Evolutionary conservation across 1,139 yeast genomes (phyloP).

Genomic region (Kodamaea ohmeri): DNA sequence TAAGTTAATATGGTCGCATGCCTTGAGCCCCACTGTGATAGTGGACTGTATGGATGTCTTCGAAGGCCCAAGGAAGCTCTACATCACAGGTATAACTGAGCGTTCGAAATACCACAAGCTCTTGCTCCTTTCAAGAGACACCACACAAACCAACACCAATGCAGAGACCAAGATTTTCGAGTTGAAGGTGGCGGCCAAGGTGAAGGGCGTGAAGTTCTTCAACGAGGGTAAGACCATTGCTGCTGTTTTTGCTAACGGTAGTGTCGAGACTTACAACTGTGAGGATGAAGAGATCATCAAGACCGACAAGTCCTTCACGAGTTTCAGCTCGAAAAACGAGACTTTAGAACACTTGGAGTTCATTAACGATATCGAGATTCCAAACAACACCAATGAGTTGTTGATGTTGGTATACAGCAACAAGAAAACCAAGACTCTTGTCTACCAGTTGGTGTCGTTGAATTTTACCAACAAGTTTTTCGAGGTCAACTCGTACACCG

Average conservation of each 20-base stretch:
- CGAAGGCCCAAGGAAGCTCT: slow-evolving; percentile 25
- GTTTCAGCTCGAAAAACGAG: slow-evolving; percentile 11
- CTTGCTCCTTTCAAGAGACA: slow-evolving; percentile 30
- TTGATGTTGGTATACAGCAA: slow-evolving; percentile 23
- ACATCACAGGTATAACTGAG: slow-evolving; percentile 47
- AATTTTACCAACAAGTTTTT: slow-evolving; percentile 16
- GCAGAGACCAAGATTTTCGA: slow-evolving; percentile 23
- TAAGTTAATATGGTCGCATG: slow-evolving; percentile 67
- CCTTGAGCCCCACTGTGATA: slow-evolving; percentile 60
- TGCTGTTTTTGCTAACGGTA: slow-evolving; percentile 44
- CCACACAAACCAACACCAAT: slow-evolving; percentile 19
- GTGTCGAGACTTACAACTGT: slow-evolving; percentile 30
- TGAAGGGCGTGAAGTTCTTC: slow-evolving; percentile 37
- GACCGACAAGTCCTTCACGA: slow-evolving; percentile 8
- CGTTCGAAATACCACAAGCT: slow-evolving; percentile 40
- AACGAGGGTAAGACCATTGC: slow-evolving; percentile 33
- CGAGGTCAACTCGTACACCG: slow-evolving; percentile 20
- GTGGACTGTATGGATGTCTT: slow-evolving; percentile 46
- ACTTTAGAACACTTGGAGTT: slow-evolving; percentile 24
- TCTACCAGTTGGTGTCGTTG: slow-evolving; percentile 26
- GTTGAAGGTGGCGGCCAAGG: slow-evolving; percentile 20
- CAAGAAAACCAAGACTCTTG: slow-evolving; percentile 12
- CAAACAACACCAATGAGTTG: slow-evolving; percentile 21
- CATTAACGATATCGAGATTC: slow-evolving; percentile 18
- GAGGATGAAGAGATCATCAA: slow-evolving; percentile 13